phyloP scores from a whole-genome alignment of 2,329 filamentous ascomycete genomes.

The Cladosporium sp. region DNA sequence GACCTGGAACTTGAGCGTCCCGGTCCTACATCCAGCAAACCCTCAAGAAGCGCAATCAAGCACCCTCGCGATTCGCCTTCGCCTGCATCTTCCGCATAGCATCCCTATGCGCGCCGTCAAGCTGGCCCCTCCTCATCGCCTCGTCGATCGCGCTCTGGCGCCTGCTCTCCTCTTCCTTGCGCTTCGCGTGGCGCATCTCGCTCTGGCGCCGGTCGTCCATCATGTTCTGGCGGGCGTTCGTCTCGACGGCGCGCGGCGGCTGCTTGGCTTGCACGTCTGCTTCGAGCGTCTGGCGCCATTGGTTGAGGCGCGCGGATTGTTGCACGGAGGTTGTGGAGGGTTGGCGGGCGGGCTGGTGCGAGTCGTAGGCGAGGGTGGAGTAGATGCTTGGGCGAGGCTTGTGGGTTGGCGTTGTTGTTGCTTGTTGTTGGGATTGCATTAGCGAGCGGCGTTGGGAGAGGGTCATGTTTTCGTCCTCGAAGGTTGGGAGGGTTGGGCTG shows the following conservation, averaged over 20 bases:
- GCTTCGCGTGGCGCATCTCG: constrained; percentile 60
- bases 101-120: constrained; percentile 76
- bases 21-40: neutral
- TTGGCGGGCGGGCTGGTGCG: constrained; percentile 56
- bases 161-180: constrained; percentile 59
- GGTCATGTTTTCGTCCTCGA: constrained; percentile 68
- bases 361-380: constrained; percentile 48
- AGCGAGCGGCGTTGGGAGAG: constrained; percentile 62
- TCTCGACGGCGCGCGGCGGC: constrained; percentile 35
- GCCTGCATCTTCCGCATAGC: constrained; percentile 80
- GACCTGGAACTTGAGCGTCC: neutral
- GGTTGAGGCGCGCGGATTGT: constrained; percentile 63
- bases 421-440: constrained; percentile 35
- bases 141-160: constrained; percentile 68
- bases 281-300: constrained; percentile 55
- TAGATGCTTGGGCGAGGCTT: constrained; percentile 21
- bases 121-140: constrained; percentile 72
- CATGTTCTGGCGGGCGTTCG: constrained; percentile 48
- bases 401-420: constrained; percentile 15
- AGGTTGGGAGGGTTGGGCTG: neutral
- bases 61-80: constrained; percentile 27
- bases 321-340: constrained; percentile 47
- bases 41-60: neutral
- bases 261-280: constrained; percentile 26
- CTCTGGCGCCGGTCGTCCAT: constrained; percentile 66